These are phyloP conservation scores for Chaetomium fimeti DNA, from an alignment of 495 filamentous ascomycete species.

Conservation along the genomic window DNA sequence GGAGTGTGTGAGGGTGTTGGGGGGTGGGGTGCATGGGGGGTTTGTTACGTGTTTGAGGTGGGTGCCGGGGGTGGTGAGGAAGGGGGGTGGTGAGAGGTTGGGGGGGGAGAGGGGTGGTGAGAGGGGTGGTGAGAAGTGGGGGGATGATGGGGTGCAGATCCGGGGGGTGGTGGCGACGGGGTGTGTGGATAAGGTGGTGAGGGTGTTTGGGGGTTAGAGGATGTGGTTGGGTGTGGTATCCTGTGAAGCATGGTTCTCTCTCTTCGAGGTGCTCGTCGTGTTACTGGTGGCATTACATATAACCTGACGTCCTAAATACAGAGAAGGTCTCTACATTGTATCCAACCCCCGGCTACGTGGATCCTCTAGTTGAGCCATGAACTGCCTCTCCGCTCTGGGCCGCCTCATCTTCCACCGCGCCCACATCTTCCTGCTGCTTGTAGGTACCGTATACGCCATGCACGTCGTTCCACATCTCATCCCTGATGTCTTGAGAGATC, in stretches of 20 bases:
- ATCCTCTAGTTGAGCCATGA: not conserved
- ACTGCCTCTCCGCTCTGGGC: not conserved
- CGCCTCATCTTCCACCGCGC: not conserved
- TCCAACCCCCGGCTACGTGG: not conserved
- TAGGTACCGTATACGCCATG: not conserved
- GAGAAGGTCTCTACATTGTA: no score
- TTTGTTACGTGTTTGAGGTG: conserved; percentile 87
- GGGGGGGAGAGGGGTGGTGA: conserved; percentile 40
- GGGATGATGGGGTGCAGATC: conserved; percentile 43
- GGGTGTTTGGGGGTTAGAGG: conserved; percentile 56
- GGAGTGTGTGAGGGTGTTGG: conserved; percentile 77
- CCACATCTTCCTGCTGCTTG: not conserved
- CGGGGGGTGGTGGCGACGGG: conserved; percentile 64
- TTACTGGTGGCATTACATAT: no score
- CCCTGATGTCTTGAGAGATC: not conserved
- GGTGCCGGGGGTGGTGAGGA: conserved; percentile 72
- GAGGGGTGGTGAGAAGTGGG: conserved; percentile 37
- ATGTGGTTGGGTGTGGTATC: no score
- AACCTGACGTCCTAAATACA: no score
- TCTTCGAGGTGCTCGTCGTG: no score
- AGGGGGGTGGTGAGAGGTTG: conserved; percentile 37
- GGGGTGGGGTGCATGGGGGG: conserved; percentile 76
- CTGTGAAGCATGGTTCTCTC: no score
- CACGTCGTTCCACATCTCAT: not conserved
- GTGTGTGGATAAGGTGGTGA: conserved; percentile 59